Base-by-base conservation (phyloP, 164 flowering plant species). In the Macadamia tetraphylla region DNA sequence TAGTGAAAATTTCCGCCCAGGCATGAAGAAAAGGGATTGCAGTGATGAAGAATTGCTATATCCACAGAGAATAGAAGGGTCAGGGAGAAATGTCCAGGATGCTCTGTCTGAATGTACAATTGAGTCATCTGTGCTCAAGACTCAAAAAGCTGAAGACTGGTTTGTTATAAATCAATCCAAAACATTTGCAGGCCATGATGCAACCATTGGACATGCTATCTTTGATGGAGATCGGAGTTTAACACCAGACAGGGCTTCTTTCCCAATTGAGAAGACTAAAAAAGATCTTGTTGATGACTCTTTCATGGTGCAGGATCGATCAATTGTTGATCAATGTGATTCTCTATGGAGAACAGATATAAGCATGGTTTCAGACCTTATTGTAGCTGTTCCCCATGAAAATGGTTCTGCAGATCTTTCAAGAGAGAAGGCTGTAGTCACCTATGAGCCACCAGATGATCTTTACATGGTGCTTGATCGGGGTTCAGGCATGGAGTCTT, bases 371-470 rank as follows among this genome's bases (percentile, higher is more conserved):
- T 58, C 88, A 10, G 92, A 79, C 67, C 74, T 84, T 65, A 63
- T 69, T 66, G 79, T 72, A 64, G 77, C 75, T 64, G 52, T 76
- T 44, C 81, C 68, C 57, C 70, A 70, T 58, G 81, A 74, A 64
- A 72, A 71, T 67, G 79, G 57, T 29, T 44, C 59, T 6, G 67
- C 75, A 51, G 82, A 82, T 67, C 66, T 30, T 55, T 67, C 78
- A 1, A 71, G 71, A 46, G 73, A 74, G 7, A 82, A 74, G 68
- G 62, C 67, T 57, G 75, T 66, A 75, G 42, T 72, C 6, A 56
- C 64, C 29, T 68, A 70, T 71, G 98, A 92, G 70, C 96, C 98
- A 46, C 96, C 98, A 46, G 88, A 87, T 77, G 98, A 90, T 68
- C 88, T 92, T 48, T 85, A 70, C 80, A 89, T 92, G 96, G 75